Evolutionary conservation across 225 moss, liverwort and hornwort genomes (phyloP).

Genomic region (Sphagnum tenellum): DNA sequence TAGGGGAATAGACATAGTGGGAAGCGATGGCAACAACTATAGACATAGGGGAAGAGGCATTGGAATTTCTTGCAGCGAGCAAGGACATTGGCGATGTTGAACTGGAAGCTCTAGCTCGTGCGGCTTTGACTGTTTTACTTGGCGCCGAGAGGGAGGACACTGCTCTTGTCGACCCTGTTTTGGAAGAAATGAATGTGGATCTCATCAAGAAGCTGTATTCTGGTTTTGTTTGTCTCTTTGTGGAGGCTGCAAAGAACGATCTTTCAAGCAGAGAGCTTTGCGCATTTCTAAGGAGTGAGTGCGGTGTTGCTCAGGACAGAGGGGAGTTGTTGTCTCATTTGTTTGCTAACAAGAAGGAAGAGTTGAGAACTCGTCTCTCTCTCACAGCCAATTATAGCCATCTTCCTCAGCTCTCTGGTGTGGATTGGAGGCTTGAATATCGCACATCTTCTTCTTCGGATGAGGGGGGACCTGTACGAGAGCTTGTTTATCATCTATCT

Average conservation of each 20-base stretch:
- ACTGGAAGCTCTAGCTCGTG: constrained; percentile 34
- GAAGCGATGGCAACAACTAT: constrained; percentile 24
- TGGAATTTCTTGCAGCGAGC: constrained; percentile 26
- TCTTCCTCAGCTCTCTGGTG: constrained; percentile 34
- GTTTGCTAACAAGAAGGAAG: constrained; percentile 46
- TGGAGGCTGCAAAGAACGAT: constrained; percentile 61
- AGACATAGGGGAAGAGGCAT: constrained; percentile 49
- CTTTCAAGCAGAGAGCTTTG: constrained; percentile 31
- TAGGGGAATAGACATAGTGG: too few relatives aligned
- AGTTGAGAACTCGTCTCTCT: constrained; percentile 34
- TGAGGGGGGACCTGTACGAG: constrained; percentile 35
- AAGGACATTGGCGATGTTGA: constrained; percentile 23
- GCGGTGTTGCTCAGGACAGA: constrained; percentile 29
- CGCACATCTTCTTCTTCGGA: constrained; percentile 29
- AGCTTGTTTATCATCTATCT: constrained; percentile 60
- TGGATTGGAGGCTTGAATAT: constrained; percentile 70
- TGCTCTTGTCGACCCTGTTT: constrained; percentile 41
- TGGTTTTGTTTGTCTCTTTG: constrained; percentile 58
- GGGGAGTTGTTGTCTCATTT: constrained; percentile 40
- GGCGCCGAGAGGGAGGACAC: constrained; percentile 50
- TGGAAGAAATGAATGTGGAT: constrained; percentile 65
- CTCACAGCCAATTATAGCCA: constrained; percentile 41
- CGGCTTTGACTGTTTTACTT: constrained; percentile 42
- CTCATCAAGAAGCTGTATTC: constrained; percentile 65
- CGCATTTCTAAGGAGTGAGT: constrained; percentile 42